A percentile compares a stretch with the other conserved stretches of the same genome.
Conservation (phyloP, 129 eudicot genomes). For the Pulicaria dysenterica region DNA sequence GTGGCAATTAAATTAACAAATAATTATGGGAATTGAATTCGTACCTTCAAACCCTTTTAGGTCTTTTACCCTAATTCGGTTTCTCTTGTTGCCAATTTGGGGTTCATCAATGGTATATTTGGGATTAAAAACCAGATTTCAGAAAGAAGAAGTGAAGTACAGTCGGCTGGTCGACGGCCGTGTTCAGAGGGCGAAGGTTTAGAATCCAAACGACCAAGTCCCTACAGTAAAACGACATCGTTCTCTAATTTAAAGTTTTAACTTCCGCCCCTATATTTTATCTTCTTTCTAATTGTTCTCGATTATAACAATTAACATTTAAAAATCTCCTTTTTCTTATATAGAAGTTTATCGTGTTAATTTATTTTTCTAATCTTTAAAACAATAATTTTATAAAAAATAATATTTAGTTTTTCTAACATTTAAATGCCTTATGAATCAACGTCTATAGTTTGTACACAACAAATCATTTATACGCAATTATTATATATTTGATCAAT, state of each 20-base stretch:
- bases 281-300: too few species aligned
- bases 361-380: too few species aligned
- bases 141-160: neutral
- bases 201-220: constrained; percentile 3
- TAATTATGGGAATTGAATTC: neutral
- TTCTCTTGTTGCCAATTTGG: constrained; percentile 3
- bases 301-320: too few species aligned
- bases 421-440: too few species aligned
- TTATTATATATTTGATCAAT: too few species aligned
- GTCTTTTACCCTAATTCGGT: neutral
- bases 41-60: constrained; percentile 18
- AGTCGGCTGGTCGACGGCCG: constrained; percentile 7
- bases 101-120: constrained; percentile 13
- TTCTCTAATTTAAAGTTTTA: neutral
- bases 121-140: neutral
- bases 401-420: too few species aligned
- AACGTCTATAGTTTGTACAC: too few species aligned
- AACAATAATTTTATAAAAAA: too few species aligned
- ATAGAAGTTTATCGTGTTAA: too few species aligned
- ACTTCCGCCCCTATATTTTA: too few species aligned
- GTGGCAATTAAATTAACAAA: neutral
- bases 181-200: constrained; percentile 16
- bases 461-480: too few species aligned
- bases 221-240: neutral
- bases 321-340: too few species aligned